Percentiles rank a stretch among this genome's conserved stretches.
phyloP scores from a whole-genome alignment of 495 filamentous ascomycete genomes.

The Polyplosphaeria fusca region DNA sequence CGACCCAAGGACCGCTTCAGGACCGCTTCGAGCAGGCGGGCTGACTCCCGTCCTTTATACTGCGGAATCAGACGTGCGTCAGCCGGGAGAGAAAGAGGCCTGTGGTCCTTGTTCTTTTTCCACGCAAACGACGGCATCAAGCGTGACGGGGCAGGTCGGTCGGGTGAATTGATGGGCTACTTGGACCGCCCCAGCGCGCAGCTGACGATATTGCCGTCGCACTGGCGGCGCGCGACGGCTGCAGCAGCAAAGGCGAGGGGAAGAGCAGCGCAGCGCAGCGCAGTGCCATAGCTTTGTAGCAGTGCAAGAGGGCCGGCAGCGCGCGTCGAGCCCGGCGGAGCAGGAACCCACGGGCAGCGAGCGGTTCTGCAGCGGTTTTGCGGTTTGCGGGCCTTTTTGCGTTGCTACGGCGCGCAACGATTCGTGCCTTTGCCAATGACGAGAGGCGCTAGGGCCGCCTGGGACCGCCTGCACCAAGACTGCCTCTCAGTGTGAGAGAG shows the following conservation, averaged over 20 bases:
- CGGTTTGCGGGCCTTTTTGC: no score
- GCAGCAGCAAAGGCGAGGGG: neutral
- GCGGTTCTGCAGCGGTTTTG: no score
- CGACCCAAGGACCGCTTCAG: neutral
- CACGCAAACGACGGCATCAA: slow-evolving; percentile 9
- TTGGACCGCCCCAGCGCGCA: slow-evolving; percentile 18
- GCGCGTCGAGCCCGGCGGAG: no score
- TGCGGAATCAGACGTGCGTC: no score
- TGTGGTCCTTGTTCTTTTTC: neutral
- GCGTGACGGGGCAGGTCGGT: slow-evolving; percentile 14
- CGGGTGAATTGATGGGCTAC: slow-evolving; percentile 25
- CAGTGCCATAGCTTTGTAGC: no score
- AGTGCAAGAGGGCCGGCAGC: no score
- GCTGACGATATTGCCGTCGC: slow-evolving; percentile 19
- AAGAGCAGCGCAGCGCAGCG: no score
- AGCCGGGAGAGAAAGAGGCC: neutral
- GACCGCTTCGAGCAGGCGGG: neutral
- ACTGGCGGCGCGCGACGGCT: slow-evolving; percentile 2
- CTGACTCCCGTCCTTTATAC: neutral
- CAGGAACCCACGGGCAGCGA: no score
- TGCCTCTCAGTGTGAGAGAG: no score
- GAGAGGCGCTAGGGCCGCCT: slow-evolving; percentile 2
- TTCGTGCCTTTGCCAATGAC: neutral
- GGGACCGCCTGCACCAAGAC: neutral
- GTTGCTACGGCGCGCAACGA: neutral